Evolutionary conservation across 495 filamentous ascomycete species (phyloP).

Genomic region (Evansstolkia leycettana): DNA sequence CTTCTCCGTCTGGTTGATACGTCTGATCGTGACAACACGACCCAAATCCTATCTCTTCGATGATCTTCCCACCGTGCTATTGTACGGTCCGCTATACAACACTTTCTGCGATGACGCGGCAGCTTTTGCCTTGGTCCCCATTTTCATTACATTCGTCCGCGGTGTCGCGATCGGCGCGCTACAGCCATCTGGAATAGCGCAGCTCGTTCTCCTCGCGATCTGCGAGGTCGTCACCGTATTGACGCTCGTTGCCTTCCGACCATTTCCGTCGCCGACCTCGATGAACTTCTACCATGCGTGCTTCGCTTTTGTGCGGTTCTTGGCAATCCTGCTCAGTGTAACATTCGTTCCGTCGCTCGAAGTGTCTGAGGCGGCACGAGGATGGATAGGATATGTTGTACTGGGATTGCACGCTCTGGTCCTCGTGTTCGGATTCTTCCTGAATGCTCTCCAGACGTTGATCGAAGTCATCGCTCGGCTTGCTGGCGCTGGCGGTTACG

Average conservation of each 20-base stretch:
- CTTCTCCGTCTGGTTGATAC: constrained; percentile 67
- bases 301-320: constrained; percentile 65
- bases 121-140: constrained; percentile 74
- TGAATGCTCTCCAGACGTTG: constrained; percentile 82
- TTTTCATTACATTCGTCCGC: constrained; percentile 71
- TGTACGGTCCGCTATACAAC: constrained; percentile 95
- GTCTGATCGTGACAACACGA: constrained; percentile 64
- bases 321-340: constrained; percentile 71
- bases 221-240: constrained; percentile 89
- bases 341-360: constrained; percentile 76
- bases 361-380: constrained; percentile 62
- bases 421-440: constrained; percentile 83
- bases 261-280: constrained; percentile 83
- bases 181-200: constrained; percentile 84
- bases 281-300: constrained; percentile 93
- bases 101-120: constrained; percentile 86
- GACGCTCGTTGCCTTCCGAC: constrained; percentile 77
- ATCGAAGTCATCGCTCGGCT: constrained; percentile 75
- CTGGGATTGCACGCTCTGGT: constrained; percentile 77
- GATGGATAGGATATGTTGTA: constrained; percentile 93
- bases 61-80: constrained; percentile 75
- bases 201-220: constrained; percentile 80
- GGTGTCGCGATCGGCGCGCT: constrained; percentile 85
- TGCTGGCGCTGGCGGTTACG: constrained; percentile 67
- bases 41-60: constrained; percentile 84